phyloP scores from a whole-genome alignment of 2,329 filamentous ascomycete species.

The Aspergillus texensis region DNA sequence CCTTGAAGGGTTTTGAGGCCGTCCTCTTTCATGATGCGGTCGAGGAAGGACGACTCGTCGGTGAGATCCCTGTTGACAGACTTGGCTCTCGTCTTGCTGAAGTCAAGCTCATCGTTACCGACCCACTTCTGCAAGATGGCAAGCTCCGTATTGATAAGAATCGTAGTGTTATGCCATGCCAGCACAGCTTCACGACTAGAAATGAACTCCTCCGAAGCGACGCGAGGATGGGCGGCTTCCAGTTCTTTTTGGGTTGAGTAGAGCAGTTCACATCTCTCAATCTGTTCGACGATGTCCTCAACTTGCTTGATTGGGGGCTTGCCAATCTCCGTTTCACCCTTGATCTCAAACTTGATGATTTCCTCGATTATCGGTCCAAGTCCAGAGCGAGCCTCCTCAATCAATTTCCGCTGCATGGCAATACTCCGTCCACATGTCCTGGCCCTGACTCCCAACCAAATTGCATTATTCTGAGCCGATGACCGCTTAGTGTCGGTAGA shows the following conservation, averaged over 20 bases:
- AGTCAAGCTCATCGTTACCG: slow-evolving; percentile 92
- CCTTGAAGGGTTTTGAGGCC: slow-evolving; percentile 89
- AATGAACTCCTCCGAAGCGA: slow-evolving; percentile 74
- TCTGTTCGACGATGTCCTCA: slow-evolving; percentile 82
- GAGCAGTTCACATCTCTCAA: slow-evolving; percentile 82
- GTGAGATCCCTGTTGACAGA: slow-evolving; percentile 72
- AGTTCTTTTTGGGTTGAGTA: slow-evolving; percentile 81
- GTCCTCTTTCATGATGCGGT: slow-evolving; percentile 93
- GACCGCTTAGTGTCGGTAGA: slow-evolving; percentile 73
- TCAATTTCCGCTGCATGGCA: slow-evolving; percentile 79
- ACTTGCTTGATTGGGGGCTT: slow-evolving; percentile 89
- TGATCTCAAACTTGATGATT: slow-evolving; percentile 90
- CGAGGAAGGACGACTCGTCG: slow-evolving; percentile 91
- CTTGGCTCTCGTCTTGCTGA: slow-evolving; percentile 71
- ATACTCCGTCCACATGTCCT: slow-evolving; percentile 82
- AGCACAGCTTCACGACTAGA: slow-evolving; percentile 87
- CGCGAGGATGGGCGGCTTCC: slow-evolving; percentile 72
- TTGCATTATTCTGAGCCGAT: slow-evolving; percentile 66
- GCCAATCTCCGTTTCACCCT: slow-evolving; percentile 87
- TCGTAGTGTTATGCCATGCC: slow-evolving; percentile 95
- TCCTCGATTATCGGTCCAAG: slow-evolving; percentile 79
- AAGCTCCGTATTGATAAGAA: slow-evolving; percentile 93
- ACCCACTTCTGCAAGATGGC: slow-evolving; percentile 94
- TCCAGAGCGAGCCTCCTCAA: slow-evolving; percentile 78
- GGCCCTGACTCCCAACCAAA: slow-evolving; percentile 88